phyloP scores from a whole-genome alignment of 75 land plant species.

The Selaginella tamariscina region DNA sequence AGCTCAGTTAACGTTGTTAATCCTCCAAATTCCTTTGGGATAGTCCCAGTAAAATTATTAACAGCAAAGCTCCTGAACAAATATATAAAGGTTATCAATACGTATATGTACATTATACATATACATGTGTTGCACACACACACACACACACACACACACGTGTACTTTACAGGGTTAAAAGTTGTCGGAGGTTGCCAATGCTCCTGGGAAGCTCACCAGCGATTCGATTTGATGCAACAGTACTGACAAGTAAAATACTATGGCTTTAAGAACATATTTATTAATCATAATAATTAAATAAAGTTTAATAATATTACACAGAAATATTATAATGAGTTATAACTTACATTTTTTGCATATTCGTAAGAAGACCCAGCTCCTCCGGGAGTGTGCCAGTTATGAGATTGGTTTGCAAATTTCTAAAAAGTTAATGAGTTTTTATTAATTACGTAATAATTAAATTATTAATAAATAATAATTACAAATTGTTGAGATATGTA shows the following conservation, averaged over 20 bases:
- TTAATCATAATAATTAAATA: background rate
- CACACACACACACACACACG: background rate
- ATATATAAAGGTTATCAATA: background rate
- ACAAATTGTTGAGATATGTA: background rate
- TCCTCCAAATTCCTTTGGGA: background rate
- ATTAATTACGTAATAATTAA: background rate
- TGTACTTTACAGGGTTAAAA: background rate
- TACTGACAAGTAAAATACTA: background rate
- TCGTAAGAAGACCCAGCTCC: background rate
- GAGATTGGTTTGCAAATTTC: slow-evolving; percentile 3
- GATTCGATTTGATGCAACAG: background rate
- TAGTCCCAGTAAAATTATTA: slow-evolving; percentile 4
- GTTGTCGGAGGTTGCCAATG: background rate
- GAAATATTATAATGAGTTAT: background rate
- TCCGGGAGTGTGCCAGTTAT: slow-evolving; percentile 1
- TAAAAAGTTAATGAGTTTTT: background rate
- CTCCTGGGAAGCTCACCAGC: background rate
- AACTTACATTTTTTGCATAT: background rate
- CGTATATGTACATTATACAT: too few species aligned
- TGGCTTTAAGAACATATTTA: background rate
- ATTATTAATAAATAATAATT: background rate
- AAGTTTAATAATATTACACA: background rate
- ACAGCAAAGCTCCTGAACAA: background rate
- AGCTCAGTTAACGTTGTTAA: background rate
- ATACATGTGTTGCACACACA: too few species aligned